Base-by-base conservation (phyloP, 2,329 filamentous ascomycete genomes). In the Ceratocystis papillata region DNA sequence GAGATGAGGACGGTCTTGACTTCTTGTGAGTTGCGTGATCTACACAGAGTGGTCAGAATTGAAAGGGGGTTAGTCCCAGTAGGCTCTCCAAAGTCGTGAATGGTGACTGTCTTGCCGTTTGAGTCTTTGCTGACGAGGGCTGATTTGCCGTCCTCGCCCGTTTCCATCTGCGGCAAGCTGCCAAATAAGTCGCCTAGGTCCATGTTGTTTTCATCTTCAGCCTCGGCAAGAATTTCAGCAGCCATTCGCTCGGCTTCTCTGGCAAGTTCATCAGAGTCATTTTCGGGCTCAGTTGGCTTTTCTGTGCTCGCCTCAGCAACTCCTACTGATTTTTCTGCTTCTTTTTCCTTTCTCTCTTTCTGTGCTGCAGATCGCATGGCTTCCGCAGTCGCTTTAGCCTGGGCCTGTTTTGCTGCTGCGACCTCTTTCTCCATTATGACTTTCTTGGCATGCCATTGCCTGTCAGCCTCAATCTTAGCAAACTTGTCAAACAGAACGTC, bases 21-120 rank as follows among this genome's bases (percentile, higher is more conserved):
- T 70, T 82, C 87, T 37, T 82, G 88, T 2, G 80, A 80, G 37
- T 96, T 90, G 75, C 90, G 88, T 69, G 90, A 84, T 71, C 88
- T 87, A 73, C 92, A 95, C n/a, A 89, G 84, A 74, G 96, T 92
- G 74, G 96, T 91, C 12, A 97, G 77, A 33, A 89, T 81, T 69
- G 88, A 82, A 69, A 85, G 83, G 17, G 93, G 92, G 70, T 79
- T 88, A 37, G 96, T 76, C 6, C 93, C 92, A 15, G 83, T 83
- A 79, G 85, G 86, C 74, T 90, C 90, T 1, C 90, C 91, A 79
- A 97, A 96, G 71, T 96, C 88, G 55, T 89, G 81, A 62, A 96
- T 81, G 5, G 67, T 64, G 45, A 68, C 55, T 7, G 53, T 66
- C 28, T 66, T 63, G 1, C 83, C 81, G 69, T 82, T 74, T 65